phyloP scores from a whole-genome alignment of 768 basidiomycete genomes.

The Naganishia vishniacii region DNA sequence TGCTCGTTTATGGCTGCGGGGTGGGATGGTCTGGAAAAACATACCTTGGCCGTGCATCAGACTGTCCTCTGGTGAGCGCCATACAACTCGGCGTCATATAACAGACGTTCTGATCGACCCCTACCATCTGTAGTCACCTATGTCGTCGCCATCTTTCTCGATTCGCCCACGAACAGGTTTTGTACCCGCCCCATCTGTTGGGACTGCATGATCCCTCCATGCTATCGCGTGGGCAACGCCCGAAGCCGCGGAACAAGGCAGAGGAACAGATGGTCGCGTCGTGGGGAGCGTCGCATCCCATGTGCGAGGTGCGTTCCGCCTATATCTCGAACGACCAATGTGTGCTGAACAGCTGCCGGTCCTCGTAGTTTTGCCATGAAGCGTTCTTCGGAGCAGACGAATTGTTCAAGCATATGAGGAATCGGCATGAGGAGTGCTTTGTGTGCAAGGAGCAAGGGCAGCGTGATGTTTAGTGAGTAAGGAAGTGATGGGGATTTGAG shows the following conservation, averaged over 20 bases:
- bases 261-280: constrained; percentile 44
- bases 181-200: constrained; percentile 66
- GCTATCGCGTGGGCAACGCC: constrained; percentile 42
- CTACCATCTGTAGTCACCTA: constrained; percentile 61
- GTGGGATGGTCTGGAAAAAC: constrained; percentile 84
- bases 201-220: constrained; percentile 72
- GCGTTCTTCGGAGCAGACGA: constrained; percentile 92
- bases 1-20: constrained; percentile 80
- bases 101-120: no score
- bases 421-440: constrained; percentile 92
- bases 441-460: constrained; percentile 78
- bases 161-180: constrained; percentile 86
- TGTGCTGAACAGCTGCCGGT: background rate
- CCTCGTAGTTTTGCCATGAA: constrained; percentile 71
- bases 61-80: constrained; percentile 61
- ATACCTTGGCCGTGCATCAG: constrained; percentile 69
- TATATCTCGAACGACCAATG: no score
- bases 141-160: constrained; percentile 88
- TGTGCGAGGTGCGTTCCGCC: constrained; percentile 46
- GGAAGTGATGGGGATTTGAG: background rate
- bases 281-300: constrained; percentile 48
- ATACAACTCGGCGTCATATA: no score
- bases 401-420: constrained; percentile 86
- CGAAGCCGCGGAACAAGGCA: constrained; percentile 36
- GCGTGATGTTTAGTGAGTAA: constrained; percentile 75